phyloP scores from a whole-genome alignment of 2,329 filamentous ascomycete species.

The Sporothrix globosa region DNA sequence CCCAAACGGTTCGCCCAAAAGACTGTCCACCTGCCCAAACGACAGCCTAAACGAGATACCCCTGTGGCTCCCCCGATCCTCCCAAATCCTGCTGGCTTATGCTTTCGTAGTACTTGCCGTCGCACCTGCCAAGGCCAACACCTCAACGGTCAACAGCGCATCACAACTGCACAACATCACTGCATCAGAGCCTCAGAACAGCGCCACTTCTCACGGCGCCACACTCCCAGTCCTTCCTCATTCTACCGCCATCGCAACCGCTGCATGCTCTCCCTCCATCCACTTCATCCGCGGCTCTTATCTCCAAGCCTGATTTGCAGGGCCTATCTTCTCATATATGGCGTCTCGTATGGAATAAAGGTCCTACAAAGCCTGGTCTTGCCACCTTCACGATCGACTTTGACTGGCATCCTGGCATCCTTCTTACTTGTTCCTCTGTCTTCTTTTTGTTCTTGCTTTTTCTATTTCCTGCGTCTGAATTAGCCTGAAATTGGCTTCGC shows the following conservation, averaged over 20 bases:
- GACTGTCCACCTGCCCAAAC: neutral
- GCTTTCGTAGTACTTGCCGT: conserved; percentile 19
- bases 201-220: neutral
- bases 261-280: no score
- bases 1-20: neutral
- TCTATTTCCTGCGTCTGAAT: neutral
- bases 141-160: neutral
- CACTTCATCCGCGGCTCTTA: neutral
- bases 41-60: conserved; percentile 6
- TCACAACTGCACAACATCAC: neutral
- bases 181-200: neutral
- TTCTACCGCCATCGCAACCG: no score
- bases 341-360: no score
- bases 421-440: no score
- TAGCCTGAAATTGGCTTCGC: conserved; percentile 24
- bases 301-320: neutral
- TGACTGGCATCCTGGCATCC: neutral
- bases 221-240: neutral
- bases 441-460: neutral
- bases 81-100: conserved; percentile 12
- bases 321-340: neutral
- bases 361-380: conserved; percentile 2
- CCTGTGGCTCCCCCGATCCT: conserved; percentile 3
- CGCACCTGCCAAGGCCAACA: neutral
- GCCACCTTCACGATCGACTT: neutral